These are phyloP conservation scores for Neolentinus lepideus DNA, from an alignment of 1,284 basidiomycete species.

Conservation along the genomic window DNA sequence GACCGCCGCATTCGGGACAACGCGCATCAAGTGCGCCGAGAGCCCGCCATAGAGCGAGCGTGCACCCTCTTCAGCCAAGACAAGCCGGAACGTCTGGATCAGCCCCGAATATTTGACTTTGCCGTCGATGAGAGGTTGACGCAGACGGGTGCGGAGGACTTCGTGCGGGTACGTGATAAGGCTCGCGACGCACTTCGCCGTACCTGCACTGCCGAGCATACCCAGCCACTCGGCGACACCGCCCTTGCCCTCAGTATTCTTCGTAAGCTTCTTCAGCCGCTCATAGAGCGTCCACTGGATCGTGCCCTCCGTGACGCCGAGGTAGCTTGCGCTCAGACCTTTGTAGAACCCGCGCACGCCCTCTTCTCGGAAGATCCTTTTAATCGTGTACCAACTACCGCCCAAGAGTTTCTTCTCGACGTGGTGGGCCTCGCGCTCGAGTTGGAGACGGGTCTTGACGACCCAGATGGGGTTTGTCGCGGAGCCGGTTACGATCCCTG, in stretches of 20 bases:
- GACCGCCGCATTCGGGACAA: constrained; percentile 94
- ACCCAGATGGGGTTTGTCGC: constrained; percentile 99
- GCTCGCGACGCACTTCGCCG: constrained; percentile 90
- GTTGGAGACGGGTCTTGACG: constrained; percentile 92
- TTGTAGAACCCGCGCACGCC: constrained; percentile 91
- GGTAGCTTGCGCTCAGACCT: constrained; percentile 89
- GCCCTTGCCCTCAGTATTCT: constrained; percentile 43
- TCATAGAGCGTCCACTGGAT: constrained; percentile 99
- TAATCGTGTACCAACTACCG: constrained; percentile 58
- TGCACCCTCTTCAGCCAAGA: constrained; percentile 88
- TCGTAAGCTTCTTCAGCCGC: constrained; percentile 61
- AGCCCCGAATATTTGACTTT: constrained; percentile 85
- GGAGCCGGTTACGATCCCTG: constrained; percentile 82
- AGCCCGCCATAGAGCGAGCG: constrained; percentile 88
- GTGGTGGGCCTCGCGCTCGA: constrained; percentile 26
- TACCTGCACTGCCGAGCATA: constrained; percentile 88
- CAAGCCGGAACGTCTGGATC: constrained; percentile 76
- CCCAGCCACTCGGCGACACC: constrained; percentile 63
- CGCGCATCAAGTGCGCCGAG: constrained; percentile 91
- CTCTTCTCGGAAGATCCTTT: constrained; percentile 73
- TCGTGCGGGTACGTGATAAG: constrained; percentile 97
- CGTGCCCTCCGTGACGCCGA: constrained; percentile 94
- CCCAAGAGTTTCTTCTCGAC: constrained; percentile 30
- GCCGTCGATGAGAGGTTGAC: constrained; percentile 76
- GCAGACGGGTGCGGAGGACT: constrained; percentile 86